These are phyloP conservation scores for Fulvia fulva DNA, from an alignment of 2,329 filamentous ascomycete genomes.

Conservation along the genomic window DNA sequence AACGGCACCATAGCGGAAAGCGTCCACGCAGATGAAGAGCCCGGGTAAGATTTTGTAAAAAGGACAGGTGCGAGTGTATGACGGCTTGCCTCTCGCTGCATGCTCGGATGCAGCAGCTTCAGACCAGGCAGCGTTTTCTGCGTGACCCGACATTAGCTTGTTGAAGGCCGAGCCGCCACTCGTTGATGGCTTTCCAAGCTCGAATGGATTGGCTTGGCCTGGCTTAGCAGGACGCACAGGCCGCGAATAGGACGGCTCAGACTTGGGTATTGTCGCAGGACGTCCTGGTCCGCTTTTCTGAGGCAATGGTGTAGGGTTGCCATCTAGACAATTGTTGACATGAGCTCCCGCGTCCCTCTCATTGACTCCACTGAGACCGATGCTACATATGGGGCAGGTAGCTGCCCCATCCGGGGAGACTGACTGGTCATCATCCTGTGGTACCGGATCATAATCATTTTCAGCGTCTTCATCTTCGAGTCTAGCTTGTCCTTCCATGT, in stretches of 20 bases:
- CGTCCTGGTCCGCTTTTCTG: conserved; percentile 21
- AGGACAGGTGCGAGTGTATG: conserved; percentile 85
- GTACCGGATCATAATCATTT: conserved; percentile 26
- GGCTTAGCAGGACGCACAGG: conserved; percentile 66
- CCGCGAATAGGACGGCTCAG: conserved; percentile 51
- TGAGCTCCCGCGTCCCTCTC: conserved; percentile 70
- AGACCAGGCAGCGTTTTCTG: conserved; percentile 86
- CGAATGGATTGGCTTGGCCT: conserved; percentile 76
- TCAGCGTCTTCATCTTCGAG: conserved; percentile 53
- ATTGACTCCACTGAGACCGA: conserved; percentile 53
- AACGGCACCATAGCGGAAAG: conserved; percentile 91
- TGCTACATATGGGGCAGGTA: conserved; percentile 74
- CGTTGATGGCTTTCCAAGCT: conserved; percentile 42
- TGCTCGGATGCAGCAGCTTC: conserved; percentile 76
- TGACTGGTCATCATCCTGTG: conserved; percentile 15
- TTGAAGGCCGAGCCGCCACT: conserved; percentile 70
- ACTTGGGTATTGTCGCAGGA: conserved; percentile 6
- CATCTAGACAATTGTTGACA: conserved; percentile 91
- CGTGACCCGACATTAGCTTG: conserved; percentile 87
- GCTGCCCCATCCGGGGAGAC: background rate
- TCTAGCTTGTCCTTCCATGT: conserved; percentile 67
- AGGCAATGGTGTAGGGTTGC: conserved; percentile 61
- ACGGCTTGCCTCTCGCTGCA: conserved; percentile 75
- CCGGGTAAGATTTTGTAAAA: conserved; percentile 98
- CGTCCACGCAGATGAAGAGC: conserved; percentile 89